phyloP scores from a whole-genome alignment of 441 rosid genomes.

The Monsonia emarginata region DNA sequence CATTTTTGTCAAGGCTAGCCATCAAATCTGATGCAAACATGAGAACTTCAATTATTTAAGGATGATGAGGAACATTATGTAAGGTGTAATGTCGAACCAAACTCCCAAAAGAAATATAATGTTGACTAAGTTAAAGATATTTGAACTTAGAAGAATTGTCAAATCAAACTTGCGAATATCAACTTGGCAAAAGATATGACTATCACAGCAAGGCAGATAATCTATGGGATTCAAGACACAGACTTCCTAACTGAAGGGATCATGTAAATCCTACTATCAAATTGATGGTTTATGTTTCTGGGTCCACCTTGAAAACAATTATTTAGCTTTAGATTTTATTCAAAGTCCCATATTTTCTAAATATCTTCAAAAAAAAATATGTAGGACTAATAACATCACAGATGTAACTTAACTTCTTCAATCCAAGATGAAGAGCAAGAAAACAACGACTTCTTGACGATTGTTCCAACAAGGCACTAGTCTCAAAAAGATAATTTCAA shows the following conservation, averaged over 20 bases:
- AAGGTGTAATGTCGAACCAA: background rate
- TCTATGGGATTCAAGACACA: background rate
- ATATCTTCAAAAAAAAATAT: background rate
- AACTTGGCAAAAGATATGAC: background rate
- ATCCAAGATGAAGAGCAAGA: background rate
- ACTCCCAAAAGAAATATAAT: background rate
- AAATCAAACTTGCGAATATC: background rate
- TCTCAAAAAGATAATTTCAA: slow-evolving; percentile 1
- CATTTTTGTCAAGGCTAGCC: background rate
- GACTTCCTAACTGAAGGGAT: background rate
- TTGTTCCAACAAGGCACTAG: background rate
- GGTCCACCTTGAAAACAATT: background rate
- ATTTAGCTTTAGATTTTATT: background rate
- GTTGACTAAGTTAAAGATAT: background rate
- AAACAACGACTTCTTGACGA: background rate
- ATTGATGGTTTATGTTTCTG: background rate
- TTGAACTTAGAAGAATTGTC: background rate
- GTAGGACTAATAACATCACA: background rate
- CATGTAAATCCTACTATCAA: background rate
- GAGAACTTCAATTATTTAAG: background rate
- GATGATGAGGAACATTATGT: background rate
- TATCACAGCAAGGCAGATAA: background rate
- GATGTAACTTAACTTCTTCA: background rate
- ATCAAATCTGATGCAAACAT: no score
- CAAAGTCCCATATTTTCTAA: background rate